Evolutionary conservation across 148 eudicot genomes (phyloP).

Genomic region (Cornus florida): DNA sequence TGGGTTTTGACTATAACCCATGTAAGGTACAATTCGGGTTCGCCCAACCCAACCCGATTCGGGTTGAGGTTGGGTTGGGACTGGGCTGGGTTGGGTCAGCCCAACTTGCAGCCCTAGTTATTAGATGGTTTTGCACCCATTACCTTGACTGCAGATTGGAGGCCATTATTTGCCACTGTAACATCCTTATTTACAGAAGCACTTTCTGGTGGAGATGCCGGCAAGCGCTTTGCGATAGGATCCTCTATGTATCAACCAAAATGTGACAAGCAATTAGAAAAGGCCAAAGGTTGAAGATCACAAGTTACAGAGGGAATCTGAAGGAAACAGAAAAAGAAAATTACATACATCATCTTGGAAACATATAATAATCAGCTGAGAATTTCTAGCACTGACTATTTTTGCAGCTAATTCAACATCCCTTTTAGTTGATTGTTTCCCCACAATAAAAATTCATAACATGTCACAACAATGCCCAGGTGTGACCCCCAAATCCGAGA

Average conservation of each 20-base stretch:
- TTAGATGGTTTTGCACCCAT: not conserved
- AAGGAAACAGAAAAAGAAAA: not conserved
- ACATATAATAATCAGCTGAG: not conserved
- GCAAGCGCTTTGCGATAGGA: slow-evolving; percentile 63
- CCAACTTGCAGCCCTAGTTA: too few relatives aligned
- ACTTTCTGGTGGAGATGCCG: slow-evolving; percentile 37
- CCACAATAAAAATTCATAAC: too few relatives aligned
- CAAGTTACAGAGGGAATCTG: not conserved
- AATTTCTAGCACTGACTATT: not conserved
- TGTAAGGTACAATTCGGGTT: too few relatives aligned
- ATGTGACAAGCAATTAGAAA: slow-evolving; percentile 5
- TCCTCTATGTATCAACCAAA: slow-evolving; percentile 45
- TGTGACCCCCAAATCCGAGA: too few relatives aligned
- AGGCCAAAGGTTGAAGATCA: not conserved
- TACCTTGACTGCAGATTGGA: slow-evolving; percentile 49
- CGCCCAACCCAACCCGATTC: too few relatives aligned
- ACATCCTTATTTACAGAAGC: slow-evolving; percentile 38
- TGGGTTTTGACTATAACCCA: too few relatives aligned
- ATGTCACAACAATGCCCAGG: not conserved
- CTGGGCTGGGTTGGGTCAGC: too few relatives aligned
- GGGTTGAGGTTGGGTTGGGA: too few relatives aligned
- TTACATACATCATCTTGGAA: not conserved
- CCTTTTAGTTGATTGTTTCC: not conserved
- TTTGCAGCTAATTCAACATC: not conserved
- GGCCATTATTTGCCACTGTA: slow-evolving; percentile 30